Evolutionary conservation across 768 basidiomycete species (phyloP), one percentile per base, ranked within the genome.

Genomic region (Naganishia vaughanmartiniae): DNA sequence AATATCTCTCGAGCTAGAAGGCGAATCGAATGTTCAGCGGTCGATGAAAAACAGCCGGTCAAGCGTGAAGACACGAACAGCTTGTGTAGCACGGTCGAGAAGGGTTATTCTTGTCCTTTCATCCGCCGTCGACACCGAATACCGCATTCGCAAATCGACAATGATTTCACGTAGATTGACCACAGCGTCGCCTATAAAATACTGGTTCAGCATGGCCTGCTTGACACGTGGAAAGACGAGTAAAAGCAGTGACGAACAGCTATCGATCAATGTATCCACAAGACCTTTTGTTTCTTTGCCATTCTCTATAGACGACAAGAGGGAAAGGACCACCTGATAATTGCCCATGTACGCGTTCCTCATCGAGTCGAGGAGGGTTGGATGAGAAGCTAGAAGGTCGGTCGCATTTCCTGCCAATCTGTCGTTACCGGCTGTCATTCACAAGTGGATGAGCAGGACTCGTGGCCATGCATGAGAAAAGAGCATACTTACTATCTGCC

Each of bases 271-370:
- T 15, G 87, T 86, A 81, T 99, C 96, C 0, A 94, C 94, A 1
- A 98, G 84, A 67, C 84, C 87, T 84, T 99, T 99, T n/a, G 89
- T 86, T 74, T 87, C 86, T 39, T 88, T 81, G 0, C 96, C 96
- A 66, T 89, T 85, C 74, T 98, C 96, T 56, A 99, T 82, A 74
- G 89, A 93, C n/a, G 94, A 94, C 7, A 98, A 84, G 55, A 99
- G 85, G 76, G 92, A 92, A 34, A 98, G 86, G 48, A 99, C 89
- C 51, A 94, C 84, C 60, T 92, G 88, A 78, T 96, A 99, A 74
- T 90, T 93, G 54, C 96, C 96, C 84, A 89, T 87, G 73, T 95
- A 87, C 0, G 94, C 94, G 76, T 90, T 94, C 55, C 92, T 88
- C 17, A 96, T 84, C 76, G 88, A 90, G 67, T 97, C 93, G 42